A percentile compares a stretch with the other conserved stretches of the same genome.
These are phyloP conservation scores for Gastrolobium villosum DNA, from an alignment of 306 rosid species.

Conservation along the genomic window DNA sequence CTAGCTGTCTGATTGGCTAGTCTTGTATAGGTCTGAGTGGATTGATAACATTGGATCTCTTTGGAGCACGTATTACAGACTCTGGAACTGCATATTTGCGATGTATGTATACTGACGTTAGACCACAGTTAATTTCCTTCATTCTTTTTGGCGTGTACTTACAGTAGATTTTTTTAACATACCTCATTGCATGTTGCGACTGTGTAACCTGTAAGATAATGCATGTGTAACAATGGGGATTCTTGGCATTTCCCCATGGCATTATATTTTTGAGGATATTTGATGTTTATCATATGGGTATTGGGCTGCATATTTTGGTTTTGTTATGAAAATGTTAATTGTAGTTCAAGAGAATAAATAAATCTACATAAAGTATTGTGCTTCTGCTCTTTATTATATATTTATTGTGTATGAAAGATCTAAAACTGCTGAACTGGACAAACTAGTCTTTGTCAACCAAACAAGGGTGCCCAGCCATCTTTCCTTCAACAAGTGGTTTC, in stretches of 20 bases:
- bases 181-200: not conserved
- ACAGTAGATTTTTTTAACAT: slow-evolving; percentile 8
- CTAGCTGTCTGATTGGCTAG: slow-evolving; percentile 25
- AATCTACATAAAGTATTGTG: not conserved
- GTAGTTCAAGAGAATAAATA: slow-evolving; percentile 1
- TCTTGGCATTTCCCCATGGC: not conserved
- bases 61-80: slow-evolving; percentile 92
- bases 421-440: slow-evolving; percentile 27
- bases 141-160: not conserved
- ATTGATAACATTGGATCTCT: slow-evolving; percentile 88
- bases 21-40: slow-evolving; percentile 77
- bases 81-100: slow-evolving; percentile 75
- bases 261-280: slow-evolving; percentile 9
- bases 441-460: slow-evolving; percentile 16
- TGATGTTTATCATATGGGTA: slow-evolving; percentile 9
- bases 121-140: slow-evolving; percentile 21
- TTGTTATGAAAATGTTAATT: slow-evolving; percentile 30
- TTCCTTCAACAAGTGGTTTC: not conserved
- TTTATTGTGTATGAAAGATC: not conserved
- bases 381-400: slow-evolving; percentile 8
- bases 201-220: slow-evolving; percentile 22
- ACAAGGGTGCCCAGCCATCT: not conserved
- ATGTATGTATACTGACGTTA: slow-evolving; percentile 63
- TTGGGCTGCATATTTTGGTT: not conserved
- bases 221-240: not conserved